Base-by-base conservation (phyloP, 805 yeast genomes). In the Lachancea mirantina region DNA sequence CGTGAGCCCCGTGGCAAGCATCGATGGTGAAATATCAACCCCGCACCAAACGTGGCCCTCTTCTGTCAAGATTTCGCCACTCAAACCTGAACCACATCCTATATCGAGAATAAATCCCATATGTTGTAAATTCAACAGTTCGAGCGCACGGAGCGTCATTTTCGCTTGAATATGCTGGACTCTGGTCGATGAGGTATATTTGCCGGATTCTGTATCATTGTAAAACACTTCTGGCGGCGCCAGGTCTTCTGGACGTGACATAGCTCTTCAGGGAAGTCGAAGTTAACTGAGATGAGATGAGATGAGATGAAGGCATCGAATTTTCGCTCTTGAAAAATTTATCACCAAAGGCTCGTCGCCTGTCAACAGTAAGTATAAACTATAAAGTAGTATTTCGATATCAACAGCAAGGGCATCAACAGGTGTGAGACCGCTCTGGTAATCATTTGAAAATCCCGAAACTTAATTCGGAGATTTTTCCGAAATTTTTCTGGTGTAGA, bases 131-230 rank as follows among this genome's bases (percentile, higher is more conserved):
- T 87, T 84, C 36, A 92, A 63, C 22, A 92, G 65, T 48, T 92
- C 98, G 28, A 92, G 64, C 0, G 97, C 95, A 47, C 98, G 70
- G 26, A 89, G 68, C 0, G 98, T 87, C 98, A 92, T 92, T 55
- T 84, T 83, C 2, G 97, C 97, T 61, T 92, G 98, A 50, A 92
- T 92, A 55, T 88, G 96, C 64, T 92, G 98, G 30, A 92, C 96
- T 69, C 98, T 92, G 4, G 96, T 82, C 4, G 95, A 84, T 2
- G 81, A 69, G 0, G 97, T 92, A 59, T 92, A 92, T 52, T 92
- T 92, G 43, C 69, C 67, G 0, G 97, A 83, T 59, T 92, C 98
- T 2, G 75, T 61, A 35, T 88, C 96, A 67, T 87, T 82, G 58
- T 92, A 92, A 55, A 89, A 92, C 39, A 88, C 72, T 63, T 88